Evolutionary conservation across 2,329 filamentous ascomycete genomes (phyloP), one percentile per base, ranked within the genome.

Genomic region (Neoarthrinium moseri): DNA sequence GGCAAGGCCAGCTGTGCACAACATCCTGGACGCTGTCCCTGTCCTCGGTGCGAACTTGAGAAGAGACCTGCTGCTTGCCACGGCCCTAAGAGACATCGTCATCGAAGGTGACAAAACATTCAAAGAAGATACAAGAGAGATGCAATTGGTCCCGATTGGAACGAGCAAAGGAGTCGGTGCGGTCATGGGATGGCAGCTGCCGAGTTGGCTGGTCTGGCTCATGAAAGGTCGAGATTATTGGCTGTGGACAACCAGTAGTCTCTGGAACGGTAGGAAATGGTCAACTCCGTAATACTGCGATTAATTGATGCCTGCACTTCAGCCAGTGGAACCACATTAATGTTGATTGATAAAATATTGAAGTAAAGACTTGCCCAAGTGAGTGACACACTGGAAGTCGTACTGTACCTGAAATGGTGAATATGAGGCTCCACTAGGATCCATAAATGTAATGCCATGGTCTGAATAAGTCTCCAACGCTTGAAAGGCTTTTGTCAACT

Each of bases 211-310:
- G 33, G 67, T 77, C 0, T 77, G 73, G 71, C 38, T 72, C 55
- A 65, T 77, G 41, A 78, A 78, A 53, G 73, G 75, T 2, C 58
- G 73, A 15, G 72, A 77, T 49, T 76, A 76, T 49, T 80, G 73
- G 71, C 45, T 78, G 22, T 74, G 72, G 70, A 76, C 71, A 8
- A 73, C 69, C 2, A 68, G 59, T 1, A 54, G 53, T 4, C 45
- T 78, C 12, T 80, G 75, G 76, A 75, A 59, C 58, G 76, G 75
- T 13, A 71, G 71, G 45, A 71, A 76, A 39, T 80, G 73, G 73
- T n/a, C n/a, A n/a, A n/a, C n/a, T n/a, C n/a, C n/a, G n/a, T n/a
- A n/a, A n/a, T n/a, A n/a, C n/a, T n/a, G n/a, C n/a, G n/a, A n/a
- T n/a, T n/a, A n/a, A n/a, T n/a, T n/a, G n/a, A n/a, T n/a, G n/a